Evolutionary conservation across 2,329 filamentous ascomycete species (phyloP).

Genomic region (Cercospora citrullina): DNA sequence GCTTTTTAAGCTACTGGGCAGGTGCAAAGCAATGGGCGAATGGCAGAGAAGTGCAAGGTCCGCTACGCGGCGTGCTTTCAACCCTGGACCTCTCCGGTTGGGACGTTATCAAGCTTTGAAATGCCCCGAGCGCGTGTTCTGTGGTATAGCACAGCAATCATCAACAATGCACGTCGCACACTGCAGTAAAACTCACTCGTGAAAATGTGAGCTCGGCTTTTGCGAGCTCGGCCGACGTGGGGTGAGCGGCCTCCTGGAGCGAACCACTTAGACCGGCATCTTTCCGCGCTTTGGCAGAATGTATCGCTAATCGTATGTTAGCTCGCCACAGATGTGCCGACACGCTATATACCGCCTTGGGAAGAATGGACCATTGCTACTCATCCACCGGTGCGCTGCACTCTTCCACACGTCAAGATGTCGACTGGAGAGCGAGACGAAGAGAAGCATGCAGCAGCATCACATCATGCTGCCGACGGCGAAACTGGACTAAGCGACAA

Average conservation of each 20-base stretch:
- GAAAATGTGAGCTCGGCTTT: background rate
- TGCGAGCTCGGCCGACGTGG: slow-evolving; percentile 3
- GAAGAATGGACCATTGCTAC: background rate
- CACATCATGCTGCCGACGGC: background rate
- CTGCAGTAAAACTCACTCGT: background rate
- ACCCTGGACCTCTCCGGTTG: slow-evolving; percentile 59
- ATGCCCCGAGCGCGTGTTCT: background rate
- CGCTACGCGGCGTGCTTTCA: slow-evolving; percentile 67
- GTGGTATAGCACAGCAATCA: background rate
- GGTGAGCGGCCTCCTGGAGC: background rate
- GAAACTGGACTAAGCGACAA: slow-evolving; percentile 15
- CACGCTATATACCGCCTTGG: background rate
- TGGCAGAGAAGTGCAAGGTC: slow-evolving; percentile 73
- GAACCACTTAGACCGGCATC: slow-evolving; percentile 9
- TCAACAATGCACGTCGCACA: background rate
- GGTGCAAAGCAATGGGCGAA: slow-evolving; percentile 75
- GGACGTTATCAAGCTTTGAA: slow-evolving; percentile 60
- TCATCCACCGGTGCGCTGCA: background rate
- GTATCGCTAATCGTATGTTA: slow-evolving; percentile 10
- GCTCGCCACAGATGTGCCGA: background rate
- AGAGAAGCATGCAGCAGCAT: slow-evolving; percentile 1
- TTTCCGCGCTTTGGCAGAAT: slow-evolving; percentile 14
- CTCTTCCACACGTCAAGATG: slow-evolving; percentile 8
- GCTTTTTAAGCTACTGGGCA: slow-evolving; percentile 79
- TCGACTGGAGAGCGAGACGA: slow-evolving; percentile 11